Evolutionary conservation across 2,329 filamentous ascomycete species (phyloP).

Genomic region (Botrytis cinerea): DNA sequence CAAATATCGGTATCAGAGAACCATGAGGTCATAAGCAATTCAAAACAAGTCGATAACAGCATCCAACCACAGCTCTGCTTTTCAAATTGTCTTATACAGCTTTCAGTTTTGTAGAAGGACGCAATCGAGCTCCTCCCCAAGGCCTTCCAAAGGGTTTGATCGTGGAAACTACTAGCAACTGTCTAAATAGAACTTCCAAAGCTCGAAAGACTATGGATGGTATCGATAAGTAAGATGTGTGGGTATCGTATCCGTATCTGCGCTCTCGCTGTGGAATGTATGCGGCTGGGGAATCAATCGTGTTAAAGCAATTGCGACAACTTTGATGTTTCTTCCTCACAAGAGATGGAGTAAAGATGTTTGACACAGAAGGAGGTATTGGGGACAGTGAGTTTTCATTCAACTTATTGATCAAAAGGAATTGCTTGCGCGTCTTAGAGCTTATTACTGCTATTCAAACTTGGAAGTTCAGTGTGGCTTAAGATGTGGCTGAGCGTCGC

Average conservation of each 20-base stretch:
- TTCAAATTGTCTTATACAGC: not conserved
- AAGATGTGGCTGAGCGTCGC: not conserved
- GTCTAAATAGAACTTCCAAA: not conserved
- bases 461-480: not conserved
- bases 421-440: constrained; percentile 11
- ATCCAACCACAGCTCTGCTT: not conserved
- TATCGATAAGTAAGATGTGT: constrained; percentile 21
- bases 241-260: constrained; percentile 5
- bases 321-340: not conserved
- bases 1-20: constrained; percentile 8
- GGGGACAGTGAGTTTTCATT: not conserved
- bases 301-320: not conserved
- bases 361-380: not conserved
- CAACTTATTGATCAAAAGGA: constrained; percentile 1
- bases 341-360: not conserved
- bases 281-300: not conserved
- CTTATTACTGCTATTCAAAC: constrained; percentile 8
- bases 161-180: not conserved
- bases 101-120: not conserved
- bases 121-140: not conserved
- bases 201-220: not conserved
- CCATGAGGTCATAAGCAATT: constrained; percentile 20
- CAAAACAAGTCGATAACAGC: not conserved
- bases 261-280: not conserved
- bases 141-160: not conserved